phyloP scores from a whole-genome alignment of 345 rosid species.

The Eucalyptus grandis region DNA sequence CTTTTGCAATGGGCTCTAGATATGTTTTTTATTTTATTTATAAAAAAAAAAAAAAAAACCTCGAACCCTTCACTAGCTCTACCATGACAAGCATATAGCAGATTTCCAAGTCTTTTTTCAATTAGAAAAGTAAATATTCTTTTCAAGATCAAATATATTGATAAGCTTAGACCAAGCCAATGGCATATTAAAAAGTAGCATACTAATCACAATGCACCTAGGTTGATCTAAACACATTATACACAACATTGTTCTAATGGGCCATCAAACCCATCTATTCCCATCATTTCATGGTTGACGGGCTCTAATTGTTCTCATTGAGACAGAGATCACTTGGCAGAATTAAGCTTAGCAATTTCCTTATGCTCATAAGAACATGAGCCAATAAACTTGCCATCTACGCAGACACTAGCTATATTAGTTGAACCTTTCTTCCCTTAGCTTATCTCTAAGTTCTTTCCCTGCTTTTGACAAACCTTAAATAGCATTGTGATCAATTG shows the following conservation, averaged over 20 bases:
- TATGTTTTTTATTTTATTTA: too few species aligned
- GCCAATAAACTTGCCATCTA: conserved; percentile 34
- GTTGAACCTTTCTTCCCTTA: conserved; percentile 6
- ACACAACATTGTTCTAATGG: background rate
- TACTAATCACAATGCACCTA: too few species aligned
- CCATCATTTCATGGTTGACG: background rate
- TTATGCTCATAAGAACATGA: conserved; percentile 45
- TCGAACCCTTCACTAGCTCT: too few species aligned
- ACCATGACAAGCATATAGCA: too few species aligned
- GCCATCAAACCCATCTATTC: background rate
- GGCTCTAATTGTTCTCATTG: conserved; percentile 4
- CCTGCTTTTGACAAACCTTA: conserved; percentile 47
- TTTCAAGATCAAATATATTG: too few species aligned
- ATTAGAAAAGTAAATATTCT: too few species aligned
- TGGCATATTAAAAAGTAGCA: too few species aligned
- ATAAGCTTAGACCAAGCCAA: too few species aligned
- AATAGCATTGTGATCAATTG: conserved; percentile 50
- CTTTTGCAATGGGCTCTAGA: too few species aligned
- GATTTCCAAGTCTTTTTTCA: too few species aligned
- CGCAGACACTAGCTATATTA: conserved; percentile 25
- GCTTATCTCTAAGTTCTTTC: conserved; percentile 35
- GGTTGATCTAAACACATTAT: too few species aligned
- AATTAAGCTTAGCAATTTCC: conserved; percentile 58
- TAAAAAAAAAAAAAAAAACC: too few species aligned
- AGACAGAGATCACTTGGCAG: conserved; percentile 34